Evolutionary conservation across 805 yeast species (phyloP), one percentile per base, ranked within the genome.

Genomic region (Myxozyma neglecta): DNA sequence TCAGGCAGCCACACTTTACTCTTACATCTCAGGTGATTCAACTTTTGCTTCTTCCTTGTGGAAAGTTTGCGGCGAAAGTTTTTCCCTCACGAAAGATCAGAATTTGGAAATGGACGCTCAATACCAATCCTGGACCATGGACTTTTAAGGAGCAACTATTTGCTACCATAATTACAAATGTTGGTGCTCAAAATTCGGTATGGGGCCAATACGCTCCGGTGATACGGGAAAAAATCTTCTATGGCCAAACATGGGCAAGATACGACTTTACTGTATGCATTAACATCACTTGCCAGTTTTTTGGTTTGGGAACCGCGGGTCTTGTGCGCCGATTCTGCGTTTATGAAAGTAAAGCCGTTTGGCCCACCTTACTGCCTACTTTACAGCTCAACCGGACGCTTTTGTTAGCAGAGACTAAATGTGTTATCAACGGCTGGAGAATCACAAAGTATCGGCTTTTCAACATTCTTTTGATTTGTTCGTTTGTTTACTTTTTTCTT

Each of bases 281-380:
- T 37, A 74, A 82, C 1, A 64, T 85, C 3, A 79, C 86, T 3
- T 79, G 88, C 4, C 87, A 85, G 69, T 82, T 82, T 64, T 73
- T 86, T 64, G 91, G 90, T 24, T 81, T 85, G 69, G 86, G 88
- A 1, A 80, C 86, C 70, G 88, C 90, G 4, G 86, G 88, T 50
- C 69, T 86, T 20, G 78, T 85, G 78, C 79, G 87, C 69, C 80
- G 83, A 61, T 81, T 85, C 44, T 78, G 79, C 2, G 80, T 85
- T 11, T 81, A 83, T 65, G 86, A 89, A 10, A 80, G 86, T 20
- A 76, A 82, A 43, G 82, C 84, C 68, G 76, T 85, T 56, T 86
- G 89, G 89, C 90, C 90, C 2, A 77, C 82, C 20, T 75, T 85
- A 71, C 79, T 83, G 77, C 77, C 81, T 71, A 79, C 83, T 70